A percentile compares a stretch with the other conserved stretches of the same genome.
Conservation (phyloP, 768 basidiomycete species). For the Strobilomyces confusus region DNA sequence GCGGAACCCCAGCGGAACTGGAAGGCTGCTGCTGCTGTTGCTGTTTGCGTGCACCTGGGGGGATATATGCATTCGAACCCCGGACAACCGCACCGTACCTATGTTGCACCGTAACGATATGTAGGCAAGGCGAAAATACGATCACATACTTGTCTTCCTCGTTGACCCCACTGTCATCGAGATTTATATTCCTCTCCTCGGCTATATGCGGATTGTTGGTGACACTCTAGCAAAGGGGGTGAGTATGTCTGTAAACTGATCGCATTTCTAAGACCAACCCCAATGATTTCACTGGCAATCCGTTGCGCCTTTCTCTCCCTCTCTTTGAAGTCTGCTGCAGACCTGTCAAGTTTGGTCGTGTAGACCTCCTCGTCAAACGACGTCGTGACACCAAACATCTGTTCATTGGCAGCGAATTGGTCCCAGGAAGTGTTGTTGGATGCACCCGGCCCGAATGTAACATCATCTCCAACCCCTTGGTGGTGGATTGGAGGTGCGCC, state of each 20-base stretch:
- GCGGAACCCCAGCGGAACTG: conserved; percentile 24
- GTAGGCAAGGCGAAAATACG: conserved; percentile 8
- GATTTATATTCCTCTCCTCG: conserved; percentile 71
- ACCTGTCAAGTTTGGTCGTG: conserved; percentile 89
- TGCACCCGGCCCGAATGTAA: conserved; percentile 61
- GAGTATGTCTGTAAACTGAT: conserved; percentile 7
- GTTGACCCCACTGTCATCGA: conserved; percentile 72
- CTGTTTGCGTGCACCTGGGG: conserved; percentile 80
- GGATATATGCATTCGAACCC: conserved; percentile 85
- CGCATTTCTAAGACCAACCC: conserved; percentile 44
- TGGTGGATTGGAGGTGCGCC: conserved; percentile 23
- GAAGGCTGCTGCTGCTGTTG: conserved; percentile 22
- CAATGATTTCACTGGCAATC: conserved; percentile 88
- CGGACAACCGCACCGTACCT: conserved; percentile 95
- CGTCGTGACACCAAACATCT: conserved; percentile 87
- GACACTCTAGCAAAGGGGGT: conserved; percentile 40
- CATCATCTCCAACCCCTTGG: conserved; percentile 50
- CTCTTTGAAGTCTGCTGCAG: conserved; percentile 81
- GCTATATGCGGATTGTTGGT: conserved; percentile 81
- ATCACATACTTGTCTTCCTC: conserved; percentile 91
- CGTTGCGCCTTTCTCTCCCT: conserved; percentile 82
- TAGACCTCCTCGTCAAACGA: conserved; percentile 92
- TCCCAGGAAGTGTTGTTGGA: conserved; percentile 63
- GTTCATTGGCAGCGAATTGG: conserved; percentile 91
- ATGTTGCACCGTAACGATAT: conserved; percentile 20